Base-by-base conservation (phyloP, 176 grass and related monocot species). In the Aegilops speltoides region DNA sequence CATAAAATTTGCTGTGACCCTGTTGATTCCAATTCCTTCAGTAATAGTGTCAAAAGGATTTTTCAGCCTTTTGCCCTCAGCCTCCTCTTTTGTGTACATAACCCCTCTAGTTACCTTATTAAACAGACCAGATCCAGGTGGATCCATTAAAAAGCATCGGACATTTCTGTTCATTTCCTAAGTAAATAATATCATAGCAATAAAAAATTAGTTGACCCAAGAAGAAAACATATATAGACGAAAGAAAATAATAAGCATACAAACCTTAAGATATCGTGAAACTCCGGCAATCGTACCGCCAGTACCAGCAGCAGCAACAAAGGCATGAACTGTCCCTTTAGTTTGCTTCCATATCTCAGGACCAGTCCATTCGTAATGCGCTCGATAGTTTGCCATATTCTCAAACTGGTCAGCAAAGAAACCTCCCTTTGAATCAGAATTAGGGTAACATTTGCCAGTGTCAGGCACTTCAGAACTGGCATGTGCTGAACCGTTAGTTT, bases 321-420 rank as follows among this genome's bases (percentile, higher is more conserved):
- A 99, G 66, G 94, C 97, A 88, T 99, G 82, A 26, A 94, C 43
- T 16, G 68, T 85, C 61, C 88, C 94, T 78, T 87, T 32, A 72
- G 90, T 99, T 79, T 99, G 97, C 25, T 95, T 80, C 92, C 94
- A 94, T 88, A 99, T 99, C 83, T 96, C 97, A 85, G 90, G 97
- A 86, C 97, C 97, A 80, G 97, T 99, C 90, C 92, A 94, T 68
- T 93, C 94, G 87, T 93, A 96, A 85, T 99, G 97, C 37, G 94
- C 94, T 76, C 87, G 85, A 71, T 91, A 96, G 71, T 99, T 99
- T 82, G 92, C 97, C 88, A 96, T 45, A 82, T 96, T 99, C 89
- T 99, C 97, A 83, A 99, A 99, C 69, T 99, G 94, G 77, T 96
- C 97, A 72, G 97, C 97, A 88, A 99, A 99, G 43, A 91, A 96